Evolutionary conservation across 805 yeast species (phyloP).

Genomic region (Candida ficus): DNA sequence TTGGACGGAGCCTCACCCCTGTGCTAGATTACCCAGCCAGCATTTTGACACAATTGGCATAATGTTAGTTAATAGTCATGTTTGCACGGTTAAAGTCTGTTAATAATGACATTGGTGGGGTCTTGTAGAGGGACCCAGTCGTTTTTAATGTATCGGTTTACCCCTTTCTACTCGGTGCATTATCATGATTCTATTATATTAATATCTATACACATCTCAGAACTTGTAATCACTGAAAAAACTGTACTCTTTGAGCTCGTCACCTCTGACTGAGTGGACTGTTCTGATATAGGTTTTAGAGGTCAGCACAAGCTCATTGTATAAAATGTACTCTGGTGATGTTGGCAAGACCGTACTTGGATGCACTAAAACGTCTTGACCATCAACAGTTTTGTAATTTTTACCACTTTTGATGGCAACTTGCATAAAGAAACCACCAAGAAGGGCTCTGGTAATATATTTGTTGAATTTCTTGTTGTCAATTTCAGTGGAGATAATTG

Average conservation of each 20-base stretch:
- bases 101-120: too few species aligned
- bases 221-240: conserved; percentile 28
- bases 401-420: conserved; percentile 90
- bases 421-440: conserved; percentile 97
- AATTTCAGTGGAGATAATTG: conserved; percentile 61
- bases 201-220: conserved; percentile 5
- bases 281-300: conserved; percentile 92
- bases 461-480: conserved; percentile 66
- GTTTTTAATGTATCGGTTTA: too few species aligned
- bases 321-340: conserved; percentile 89
- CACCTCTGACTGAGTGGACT: conserved; percentile 85
- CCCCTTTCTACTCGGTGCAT: too few species aligned
- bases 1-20: too few species aligned
- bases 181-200: too few species aligned
- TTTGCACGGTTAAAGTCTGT: too few species aligned
- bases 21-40: too few species aligned
- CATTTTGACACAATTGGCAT: too few species aligned
- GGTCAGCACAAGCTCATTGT: conserved; percentile 93
- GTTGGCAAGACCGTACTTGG: conserved; percentile 90
- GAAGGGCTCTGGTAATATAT: conserved; percentile 78
- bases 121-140: too few species aligned
- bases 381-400: conserved; percentile 89
- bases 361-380: conserved; percentile 91
- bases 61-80: too few species aligned
- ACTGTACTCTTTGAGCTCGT: conserved; percentile 42